Evolutionary conservation across 305 asterid genomes (phyloP).

Genomic region (Stenogyne calaminthoides): DNA sequence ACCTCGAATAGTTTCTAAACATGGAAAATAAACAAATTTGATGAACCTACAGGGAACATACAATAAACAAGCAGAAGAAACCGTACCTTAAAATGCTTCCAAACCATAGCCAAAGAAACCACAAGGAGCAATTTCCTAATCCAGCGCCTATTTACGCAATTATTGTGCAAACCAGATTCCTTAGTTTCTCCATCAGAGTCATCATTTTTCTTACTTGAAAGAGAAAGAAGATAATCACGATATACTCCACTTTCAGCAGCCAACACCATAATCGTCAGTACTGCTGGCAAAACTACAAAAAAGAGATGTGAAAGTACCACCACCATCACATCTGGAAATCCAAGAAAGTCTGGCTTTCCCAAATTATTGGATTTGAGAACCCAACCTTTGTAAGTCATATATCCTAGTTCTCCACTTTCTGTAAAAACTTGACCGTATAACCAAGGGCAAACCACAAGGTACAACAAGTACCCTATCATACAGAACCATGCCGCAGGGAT

Average conservation of each 20-base stretch:
- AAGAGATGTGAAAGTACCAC: slow-evolving; percentile 82
- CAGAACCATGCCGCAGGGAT: slow-evolving; percentile 53
- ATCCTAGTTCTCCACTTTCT: slow-evolving; percentile 55
- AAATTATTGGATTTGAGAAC: slow-evolving; percentile 38
- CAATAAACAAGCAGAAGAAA: neutral
- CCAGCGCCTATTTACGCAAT: slow-evolving; percentile 48
- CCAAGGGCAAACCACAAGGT: slow-evolving; percentile 91
- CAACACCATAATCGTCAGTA: slow-evolving; percentile 42
- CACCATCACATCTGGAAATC: slow-evolving; percentile 91
- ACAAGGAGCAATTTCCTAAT: slow-evolving; percentile 57
- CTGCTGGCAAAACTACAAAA: slow-evolving; percentile 69
- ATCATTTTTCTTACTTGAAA: slow-evolving; percentile 80
- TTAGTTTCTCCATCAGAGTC: slow-evolving; percentile 42
- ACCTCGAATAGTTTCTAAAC: neutral
- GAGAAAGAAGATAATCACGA: slow-evolving; percentile 58
- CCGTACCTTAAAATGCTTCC: slow-evolving; percentile 73
- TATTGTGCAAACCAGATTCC: slow-evolving; percentile 24
- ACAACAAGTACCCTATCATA: slow-evolving; percentile 61
- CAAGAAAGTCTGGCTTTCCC: slow-evolving; percentile 54
- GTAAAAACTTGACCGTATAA: slow-evolving; percentile 66
- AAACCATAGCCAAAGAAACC: slow-evolving; percentile 52
- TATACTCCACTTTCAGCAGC: slow-evolving; percentile 69
- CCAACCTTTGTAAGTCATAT: slow-evolving; percentile 96
- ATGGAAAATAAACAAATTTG: neutral
- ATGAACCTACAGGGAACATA: neutral